Base-by-base conservation (phyloP, 2,329 filamentous ascomycete species). In the Thermomyces lanuginosus region DNA sequence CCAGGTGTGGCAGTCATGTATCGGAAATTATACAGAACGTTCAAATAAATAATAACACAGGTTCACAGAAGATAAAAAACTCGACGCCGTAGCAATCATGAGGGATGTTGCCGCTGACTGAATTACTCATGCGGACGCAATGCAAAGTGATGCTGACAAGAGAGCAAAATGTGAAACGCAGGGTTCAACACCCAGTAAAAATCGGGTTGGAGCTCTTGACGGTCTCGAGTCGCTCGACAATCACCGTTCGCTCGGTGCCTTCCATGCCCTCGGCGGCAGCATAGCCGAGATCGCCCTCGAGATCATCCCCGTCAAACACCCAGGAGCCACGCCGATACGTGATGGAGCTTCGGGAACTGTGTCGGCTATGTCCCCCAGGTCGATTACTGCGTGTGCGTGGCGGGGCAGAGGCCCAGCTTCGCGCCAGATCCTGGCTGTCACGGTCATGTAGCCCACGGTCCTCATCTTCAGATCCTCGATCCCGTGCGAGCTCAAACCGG, bases 121-220 rank as follows among this genome's bases (percentile, higher is more conserved):
- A n/a, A n/a, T n/a, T n/a, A n/a, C n/a, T n/a, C n/a, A n/a, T n/a
- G n/a, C n/a, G n/a, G n/a, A n/a, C n/a, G n/a, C n/a, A n/a, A n/a
- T n/a, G n/a, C n/a, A n/a, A 19, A 25, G 25, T 25, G 33, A 27
- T 22, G 7, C 4, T 26, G 34, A 31, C 24, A 40, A 22, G 35
- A 37, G 21, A 8, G 19, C 5, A 28, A 24, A 28, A 17, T n/a
- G 9, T n/a, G 19, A 18, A 16, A 16, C 25, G 15, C 21, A 9
- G 14, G 13, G 12, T 33, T 31, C 60, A 95, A 61, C 89, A 98
- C 80, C 89, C 98, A 22, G 80, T 92, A 55, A 98, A 98, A 16
- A 98, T 83, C 2, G 89, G 89, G 48, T 92, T 91, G 49, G 77
- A 78, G 47, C 75, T 81, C 64, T 95, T 95, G 35, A 98, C 89